Evolutionary conservation across 257 asterid genomes (phyloP).

Genomic region (Solanum chmielewskii): DNA sequence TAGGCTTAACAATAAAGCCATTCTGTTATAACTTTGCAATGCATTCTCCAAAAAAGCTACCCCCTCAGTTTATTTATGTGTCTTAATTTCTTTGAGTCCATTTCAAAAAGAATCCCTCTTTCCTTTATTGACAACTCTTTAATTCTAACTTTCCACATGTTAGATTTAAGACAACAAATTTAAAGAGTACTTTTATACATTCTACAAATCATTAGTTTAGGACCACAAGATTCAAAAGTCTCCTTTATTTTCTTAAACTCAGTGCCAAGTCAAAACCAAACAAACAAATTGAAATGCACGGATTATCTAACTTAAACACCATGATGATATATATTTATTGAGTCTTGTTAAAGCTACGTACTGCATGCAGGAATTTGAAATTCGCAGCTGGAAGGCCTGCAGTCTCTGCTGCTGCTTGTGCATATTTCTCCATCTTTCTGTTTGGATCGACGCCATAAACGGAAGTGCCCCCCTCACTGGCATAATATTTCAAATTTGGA

Average conservation of each 20-base stretch:
- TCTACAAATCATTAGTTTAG: neutral
- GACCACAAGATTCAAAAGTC: neutral
- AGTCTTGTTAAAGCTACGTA: conserved; percentile 11
- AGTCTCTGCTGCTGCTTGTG: conserved; percentile 48
- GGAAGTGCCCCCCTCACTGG: conserved; percentile 26
- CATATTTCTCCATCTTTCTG: conserved; percentile 77
- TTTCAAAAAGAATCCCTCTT: neutral
- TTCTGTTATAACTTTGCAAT: neutral
- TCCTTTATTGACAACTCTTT: neutral
- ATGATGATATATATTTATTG: neutral
- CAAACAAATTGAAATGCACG: neutral
- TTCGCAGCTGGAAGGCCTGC: conserved; percentile 51
- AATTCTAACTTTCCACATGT: neutral
- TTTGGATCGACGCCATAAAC: conserved; percentile 80
- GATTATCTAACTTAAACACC: neutral
- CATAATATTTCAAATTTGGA: conserved; percentile 76
- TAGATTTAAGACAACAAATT: neutral
- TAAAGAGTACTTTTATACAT: neutral
- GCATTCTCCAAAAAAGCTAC: neutral
- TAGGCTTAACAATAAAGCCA: neutral
- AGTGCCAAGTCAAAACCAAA: neutral
- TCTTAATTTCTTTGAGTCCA: neutral
- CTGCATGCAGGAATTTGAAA: conserved; percentile 65
- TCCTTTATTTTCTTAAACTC: neutral
- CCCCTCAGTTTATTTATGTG: neutral